These are phyloP conservation scores for Tetracladium maxilliforme DNA, from an alignment of 2,329 filamentous ascomycete genomes.

Conservation along the genomic window DNA sequence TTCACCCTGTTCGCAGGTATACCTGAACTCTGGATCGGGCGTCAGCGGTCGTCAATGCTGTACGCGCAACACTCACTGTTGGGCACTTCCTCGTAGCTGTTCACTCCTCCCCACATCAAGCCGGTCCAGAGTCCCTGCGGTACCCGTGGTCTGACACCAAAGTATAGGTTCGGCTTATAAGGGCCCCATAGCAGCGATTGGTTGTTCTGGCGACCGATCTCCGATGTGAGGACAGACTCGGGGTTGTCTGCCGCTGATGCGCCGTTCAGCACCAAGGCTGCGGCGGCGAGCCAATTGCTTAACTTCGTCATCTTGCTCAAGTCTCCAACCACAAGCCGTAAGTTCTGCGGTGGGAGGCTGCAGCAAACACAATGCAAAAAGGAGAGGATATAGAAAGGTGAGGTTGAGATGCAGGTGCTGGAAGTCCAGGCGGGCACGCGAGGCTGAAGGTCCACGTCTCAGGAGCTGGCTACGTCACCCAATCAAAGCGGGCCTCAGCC, in stretches of 20 bases:
- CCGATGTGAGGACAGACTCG: conserved; percentile 9
- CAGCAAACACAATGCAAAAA: too few species aligned
- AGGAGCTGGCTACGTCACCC: too few species aligned
- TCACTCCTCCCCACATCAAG: conserved; percentile 78
- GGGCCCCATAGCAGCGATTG: conserved; percentile 90
- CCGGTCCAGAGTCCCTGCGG: conserved; percentile 71
- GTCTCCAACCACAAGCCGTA: too few species aligned
- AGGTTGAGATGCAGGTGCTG: too few species aligned
- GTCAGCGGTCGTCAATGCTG: neutral
- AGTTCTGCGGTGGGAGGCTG: too few species aligned
- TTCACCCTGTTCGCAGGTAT: conserved; percentile 92
- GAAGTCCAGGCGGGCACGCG: too few species aligned
- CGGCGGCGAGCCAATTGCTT: too few species aligned
- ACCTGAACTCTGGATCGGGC: conserved; percentile 52
- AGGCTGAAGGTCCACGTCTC: too few species aligned
- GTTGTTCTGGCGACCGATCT: conserved; percentile 39
- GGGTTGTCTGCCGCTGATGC: conserved; percentile 1
- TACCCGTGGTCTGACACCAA: conserved; percentile 71
- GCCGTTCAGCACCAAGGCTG: conserved; percentile 1
- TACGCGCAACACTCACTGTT: conserved; percentile 39
- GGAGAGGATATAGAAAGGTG: too few species aligned
- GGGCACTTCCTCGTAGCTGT: conserved; percentile 63
- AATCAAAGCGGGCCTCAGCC: too few species aligned
- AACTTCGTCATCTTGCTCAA: too few species aligned
- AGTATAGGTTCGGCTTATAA: conserved; percentile 88